Evolutionary conservation across 2,329 filamentous ascomycete species (phyloP).

Genomic region (Neophaeococcomyces aloes): DNA sequence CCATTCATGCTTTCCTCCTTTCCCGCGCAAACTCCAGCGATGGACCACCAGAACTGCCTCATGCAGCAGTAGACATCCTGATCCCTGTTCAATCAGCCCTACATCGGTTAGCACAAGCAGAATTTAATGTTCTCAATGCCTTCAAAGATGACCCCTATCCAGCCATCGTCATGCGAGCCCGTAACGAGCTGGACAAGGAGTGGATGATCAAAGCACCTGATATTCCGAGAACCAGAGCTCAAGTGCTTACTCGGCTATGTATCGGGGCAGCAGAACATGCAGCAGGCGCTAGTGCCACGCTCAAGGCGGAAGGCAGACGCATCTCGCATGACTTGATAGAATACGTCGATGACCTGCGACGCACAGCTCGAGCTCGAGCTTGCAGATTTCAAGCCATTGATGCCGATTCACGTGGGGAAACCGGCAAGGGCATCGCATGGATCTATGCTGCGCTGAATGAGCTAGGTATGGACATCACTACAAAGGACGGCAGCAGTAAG

Average conservation of each 20-base stretch:
- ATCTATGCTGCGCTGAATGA: constrained; percentile 61
- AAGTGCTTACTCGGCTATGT: constrained; percentile 78
- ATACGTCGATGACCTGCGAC: constrained; percentile 66
- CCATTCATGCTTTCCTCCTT: constrained; percentile 61
- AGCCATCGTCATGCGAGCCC: constrained; percentile 64
- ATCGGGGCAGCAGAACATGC: constrained; percentile 83
- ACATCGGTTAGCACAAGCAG: constrained; percentile 58
- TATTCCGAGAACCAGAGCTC: constrained; percentile 77
- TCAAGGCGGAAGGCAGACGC: constrained; percentile 36
- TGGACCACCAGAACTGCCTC: constrained; percentile 27
- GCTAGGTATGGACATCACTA: constrained; percentile 20
- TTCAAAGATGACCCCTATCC: constrained; percentile 93
- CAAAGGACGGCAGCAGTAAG: constrained; percentile 23
- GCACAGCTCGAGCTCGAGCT: constrained; percentile 69
- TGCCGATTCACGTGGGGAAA: constrained; percentile 69
- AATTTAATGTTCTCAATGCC: constrained; percentile 81
- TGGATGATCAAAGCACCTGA: constrained; percentile 94
- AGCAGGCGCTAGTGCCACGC: constrained; percentile 52
- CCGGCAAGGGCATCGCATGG: constrained; percentile 80
- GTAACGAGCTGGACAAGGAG: constrained; percentile 74
- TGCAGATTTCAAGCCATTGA: constrained; percentile 87
- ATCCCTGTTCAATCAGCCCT: constrained; percentile 33
- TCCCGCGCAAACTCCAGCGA: constrained; percentile 35
- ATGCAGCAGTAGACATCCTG: constrained; percentile 35
- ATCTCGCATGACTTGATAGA: constrained; percentile 56